These are phyloP conservation scores for Stereocaulon alpinum DNA, from an alignment of 495 filamentous ascomycete species.

Conservation along the genomic window DNA sequence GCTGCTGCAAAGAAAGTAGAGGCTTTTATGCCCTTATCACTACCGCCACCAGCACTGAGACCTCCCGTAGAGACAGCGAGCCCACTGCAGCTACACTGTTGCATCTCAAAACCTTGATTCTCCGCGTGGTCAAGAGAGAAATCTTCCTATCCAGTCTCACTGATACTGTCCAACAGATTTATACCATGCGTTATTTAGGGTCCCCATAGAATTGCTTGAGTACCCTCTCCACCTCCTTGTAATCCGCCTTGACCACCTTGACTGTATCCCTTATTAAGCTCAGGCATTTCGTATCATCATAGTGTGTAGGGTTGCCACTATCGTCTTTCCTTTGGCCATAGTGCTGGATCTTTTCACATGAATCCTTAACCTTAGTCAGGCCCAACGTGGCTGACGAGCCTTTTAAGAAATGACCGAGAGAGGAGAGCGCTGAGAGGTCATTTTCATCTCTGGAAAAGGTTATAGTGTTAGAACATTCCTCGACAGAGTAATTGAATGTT, in stretches of 20 bases:
- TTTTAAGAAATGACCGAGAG: constrained; percentile 90
- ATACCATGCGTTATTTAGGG: neutral
- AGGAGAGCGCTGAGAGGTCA: constrained; percentile 64
- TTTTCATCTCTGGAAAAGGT: constrained; percentile 40
- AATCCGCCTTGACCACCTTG: constrained; percentile 62
- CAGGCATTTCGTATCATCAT: constrained; percentile 54
- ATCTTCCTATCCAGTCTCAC: neutral
- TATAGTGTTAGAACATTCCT: neutral
- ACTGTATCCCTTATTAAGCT: constrained; percentile 59
- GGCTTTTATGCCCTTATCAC: neutral
- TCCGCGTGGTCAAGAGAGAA: neutral
- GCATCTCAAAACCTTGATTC: neutral
- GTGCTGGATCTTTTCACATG: constrained; percentile 93
- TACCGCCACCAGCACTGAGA: neutral
- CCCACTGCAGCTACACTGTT: neutral
- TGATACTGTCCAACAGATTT: neutral
- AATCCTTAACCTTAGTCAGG: constrained; percentile 81
- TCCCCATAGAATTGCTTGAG: constrained; percentile 62
- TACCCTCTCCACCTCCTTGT: constrained; percentile 57
- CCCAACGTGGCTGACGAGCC: constrained; percentile 96
- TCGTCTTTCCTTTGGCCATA: constrained; percentile 73
- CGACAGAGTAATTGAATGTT: neutral
- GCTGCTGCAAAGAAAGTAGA: neutral
- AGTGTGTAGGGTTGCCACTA: constrained; percentile 42
- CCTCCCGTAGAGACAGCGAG: neutral